Evolutionary conservation across 2,329 filamentous ascomycete species (phyloP).

Genomic region (Verticillium klebahnii): DNA sequence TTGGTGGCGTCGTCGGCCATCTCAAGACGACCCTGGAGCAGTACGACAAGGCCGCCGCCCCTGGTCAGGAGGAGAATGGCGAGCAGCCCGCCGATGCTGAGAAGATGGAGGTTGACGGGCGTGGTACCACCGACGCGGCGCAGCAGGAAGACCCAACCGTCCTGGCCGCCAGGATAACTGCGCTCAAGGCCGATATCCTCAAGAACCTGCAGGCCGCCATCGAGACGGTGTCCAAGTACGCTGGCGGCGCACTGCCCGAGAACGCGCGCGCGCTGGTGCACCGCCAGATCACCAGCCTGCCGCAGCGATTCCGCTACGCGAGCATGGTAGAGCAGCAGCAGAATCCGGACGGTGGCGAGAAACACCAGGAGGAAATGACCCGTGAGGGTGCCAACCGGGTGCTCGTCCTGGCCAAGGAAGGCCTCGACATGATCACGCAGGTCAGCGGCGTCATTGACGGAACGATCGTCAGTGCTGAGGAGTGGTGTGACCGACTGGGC

Average conservation of each 20-base stretch:
- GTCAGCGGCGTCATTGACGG: constrained; percentile 84
- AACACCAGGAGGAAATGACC: constrained; percentile 34
- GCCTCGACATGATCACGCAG: constrained; percentile 89
- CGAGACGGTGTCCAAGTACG: constrained; percentile 80
- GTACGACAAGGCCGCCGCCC: constrained; percentile 56
- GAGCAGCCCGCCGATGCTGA: constrained; percentile 15
- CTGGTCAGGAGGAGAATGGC: background rate
- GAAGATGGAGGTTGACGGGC: constrained; percentile 16
- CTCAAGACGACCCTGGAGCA: constrained; percentile 74
- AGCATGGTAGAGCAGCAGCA: constrained; percentile 40
- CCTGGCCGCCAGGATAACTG: constrained; percentile 60
- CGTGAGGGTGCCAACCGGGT: constrained; percentile 68
- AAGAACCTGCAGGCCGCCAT: constrained; percentile 78
- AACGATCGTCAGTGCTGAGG: constrained; percentile 85
- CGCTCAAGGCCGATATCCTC: constrained; percentile 66
- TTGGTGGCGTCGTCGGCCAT: constrained; percentile 69
- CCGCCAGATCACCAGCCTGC: constrained; percentile 77
- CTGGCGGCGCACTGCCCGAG: constrained; percentile 84
- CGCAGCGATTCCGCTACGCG: constrained; percentile 75
- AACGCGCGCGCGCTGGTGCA: constrained; percentile 82
- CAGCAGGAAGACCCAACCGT: constrained; percentile 38
- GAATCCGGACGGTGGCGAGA: constrained; percentile 21
- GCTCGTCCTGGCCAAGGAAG: constrained; percentile 81
- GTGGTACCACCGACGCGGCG: constrained; percentile 11
- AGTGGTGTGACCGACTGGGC: constrained; percentile 80